phyloP scores from a whole-genome alignment of 352 stramenopile genomes.

The Elongisporangium prolatum region DNA sequence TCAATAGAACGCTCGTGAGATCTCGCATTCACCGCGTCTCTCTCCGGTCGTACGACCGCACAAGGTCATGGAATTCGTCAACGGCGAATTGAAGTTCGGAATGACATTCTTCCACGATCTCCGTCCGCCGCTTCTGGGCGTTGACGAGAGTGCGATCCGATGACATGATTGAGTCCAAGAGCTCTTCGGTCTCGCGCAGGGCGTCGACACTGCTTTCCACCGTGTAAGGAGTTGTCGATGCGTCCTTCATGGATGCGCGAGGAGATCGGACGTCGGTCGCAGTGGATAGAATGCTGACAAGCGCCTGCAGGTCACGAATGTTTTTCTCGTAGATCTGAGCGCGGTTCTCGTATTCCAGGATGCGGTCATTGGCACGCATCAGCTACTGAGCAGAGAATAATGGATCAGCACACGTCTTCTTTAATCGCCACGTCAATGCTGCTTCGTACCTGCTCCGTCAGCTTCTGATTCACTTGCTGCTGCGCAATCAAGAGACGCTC shows the following conservation, averaged over 20 bases:
- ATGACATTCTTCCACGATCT: slow-evolving; percentile 63
- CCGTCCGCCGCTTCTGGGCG: slow-evolving; percentile 36
- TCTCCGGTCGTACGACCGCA: slow-evolving; percentile 21
- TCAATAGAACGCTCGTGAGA: slow-evolving; percentile 3
- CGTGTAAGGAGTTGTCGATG: slow-evolving; percentile 16
- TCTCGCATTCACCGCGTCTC: slow-evolving; percentile 5
- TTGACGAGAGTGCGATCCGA: slow-evolving; percentile 26
- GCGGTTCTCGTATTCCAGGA: slow-evolving; percentile 42
- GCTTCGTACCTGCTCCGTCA: slow-evolving; percentile 49
- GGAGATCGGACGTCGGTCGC: slow-evolving; percentile 13
- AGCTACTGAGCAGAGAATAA: slow-evolving; percentile 16
- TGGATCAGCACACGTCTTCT: not conserved
- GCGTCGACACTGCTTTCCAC: slow-evolving; percentile 43
- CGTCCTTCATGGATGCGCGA: slow-evolving; percentile 7
- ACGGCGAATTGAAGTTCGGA: slow-evolving; percentile 50
- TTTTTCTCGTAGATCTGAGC: slow-evolving; percentile 41
- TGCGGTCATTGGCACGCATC: slow-evolving; percentile 35
- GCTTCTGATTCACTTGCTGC: slow-evolving; percentile 50
- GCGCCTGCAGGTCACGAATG: slow-evolving; percentile 30
- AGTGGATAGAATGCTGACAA: slow-evolving; percentile 20
- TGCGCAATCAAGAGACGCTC: slow-evolving; percentile 22
- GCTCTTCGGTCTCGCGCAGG: slow-evolving; percentile 45
- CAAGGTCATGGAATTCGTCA: slow-evolving; percentile 54
- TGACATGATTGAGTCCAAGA: slow-evolving; percentile 47
- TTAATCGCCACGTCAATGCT: not conserved